phyloP scores from a whole-genome alignment of 768 basidiomycete genomes.

The Lactarius akahatsu region DNA sequence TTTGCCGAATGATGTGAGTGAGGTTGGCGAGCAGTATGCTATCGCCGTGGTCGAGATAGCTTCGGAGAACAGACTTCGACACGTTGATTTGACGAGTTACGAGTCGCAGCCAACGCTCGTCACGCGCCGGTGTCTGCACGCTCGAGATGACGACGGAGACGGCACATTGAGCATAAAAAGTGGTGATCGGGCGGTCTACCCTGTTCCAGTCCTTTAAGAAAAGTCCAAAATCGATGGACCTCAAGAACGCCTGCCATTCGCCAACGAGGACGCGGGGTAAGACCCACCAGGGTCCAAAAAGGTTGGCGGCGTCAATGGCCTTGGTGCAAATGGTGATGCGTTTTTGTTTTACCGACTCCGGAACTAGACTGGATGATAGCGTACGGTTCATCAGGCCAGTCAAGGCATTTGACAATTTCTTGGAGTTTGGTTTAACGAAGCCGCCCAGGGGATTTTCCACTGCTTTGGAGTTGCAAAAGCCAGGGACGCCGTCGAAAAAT shows the following conservation, averaged over 20 bases:
- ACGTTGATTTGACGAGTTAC: too few relatives aligned
- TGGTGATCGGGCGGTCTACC: too few relatives aligned
- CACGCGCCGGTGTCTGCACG: too few relatives aligned
- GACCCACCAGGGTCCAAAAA: slow-evolving; percentile 15
- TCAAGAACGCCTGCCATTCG: slow-evolving; percentile 9
- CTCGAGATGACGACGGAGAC: too few relatives aligned
- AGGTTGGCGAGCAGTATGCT: slow-evolving; percentile 3
- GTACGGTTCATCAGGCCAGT: slow-evolving; percentile 18
- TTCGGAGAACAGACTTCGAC: too few relatives aligned
- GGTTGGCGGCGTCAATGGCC: neutral
- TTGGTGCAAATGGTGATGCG: slow-evolving; percentile 20
- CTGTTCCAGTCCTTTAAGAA: too few relatives aligned
- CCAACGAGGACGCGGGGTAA: slow-evolving; percentile 9
- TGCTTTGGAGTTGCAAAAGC: neutral
- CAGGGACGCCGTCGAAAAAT: slow-evolving; percentile 20
- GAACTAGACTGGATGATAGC: slow-evolving; percentile 11
- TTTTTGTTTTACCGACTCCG: slow-evolving; percentile 5
- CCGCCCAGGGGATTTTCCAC: neutral
- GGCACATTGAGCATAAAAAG: too few relatives aligned
- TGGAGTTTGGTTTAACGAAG: neutral
- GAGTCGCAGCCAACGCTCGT: too few relatives aligned
- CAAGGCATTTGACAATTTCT: neutral
- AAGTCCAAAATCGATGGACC: too few relatives aligned
- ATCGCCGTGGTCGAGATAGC: neutral
- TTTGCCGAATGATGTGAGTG: slow-evolving; percentile 4